Conservation (phyloP, 2,329 filamentous ascomycete species). For the Fusarium odoratissimum region DNA sequence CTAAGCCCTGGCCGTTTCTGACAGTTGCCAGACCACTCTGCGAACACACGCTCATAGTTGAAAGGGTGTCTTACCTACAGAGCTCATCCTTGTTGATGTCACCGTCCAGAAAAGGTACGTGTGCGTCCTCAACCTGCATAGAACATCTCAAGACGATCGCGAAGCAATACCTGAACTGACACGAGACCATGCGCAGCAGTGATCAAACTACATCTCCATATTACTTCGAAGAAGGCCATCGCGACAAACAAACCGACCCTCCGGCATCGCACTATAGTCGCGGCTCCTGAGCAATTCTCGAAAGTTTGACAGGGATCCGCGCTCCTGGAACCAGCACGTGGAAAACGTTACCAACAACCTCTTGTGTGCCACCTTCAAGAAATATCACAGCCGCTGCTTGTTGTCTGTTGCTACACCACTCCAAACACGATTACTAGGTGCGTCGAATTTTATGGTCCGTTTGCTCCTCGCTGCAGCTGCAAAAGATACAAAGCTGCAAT, state of each 20-base stretch:
- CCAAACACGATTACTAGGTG: constrained; percentile 5
- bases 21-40: constrained; percentile 35
- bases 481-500: constrained; percentile 7
- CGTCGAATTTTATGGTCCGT: constrained; percentile 12
- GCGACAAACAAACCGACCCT: constrained; percentile 16
- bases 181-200: constrained; percentile 31
- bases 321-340: constrained; percentile 41
- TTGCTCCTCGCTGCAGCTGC: not conserved
- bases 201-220: constrained; percentile 24
- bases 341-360: constrained; percentile 36
- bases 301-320: constrained; percentile 42
- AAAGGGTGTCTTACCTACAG: constrained; percentile 33
- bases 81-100: constrained; percentile 34
- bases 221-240: constrained; percentile 26
- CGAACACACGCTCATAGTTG: constrained; percentile 28
- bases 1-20: constrained; percentile 41
- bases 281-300: constrained; percentile 26
- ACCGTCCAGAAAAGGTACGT: constrained; percentile 20
- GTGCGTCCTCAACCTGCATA: constrained; percentile 25
- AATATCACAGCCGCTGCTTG: not conserved
- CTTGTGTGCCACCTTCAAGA: constrained; percentile 19
- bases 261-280: constrained; percentile 16
- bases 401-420: not conserved
- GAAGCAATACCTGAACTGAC: constrained; percentile 34
- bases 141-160: constrained; percentile 28